phyloP scores from a whole-genome alignment of 768 basidiomycete genomes.

The Collybia mongolica region DNA sequence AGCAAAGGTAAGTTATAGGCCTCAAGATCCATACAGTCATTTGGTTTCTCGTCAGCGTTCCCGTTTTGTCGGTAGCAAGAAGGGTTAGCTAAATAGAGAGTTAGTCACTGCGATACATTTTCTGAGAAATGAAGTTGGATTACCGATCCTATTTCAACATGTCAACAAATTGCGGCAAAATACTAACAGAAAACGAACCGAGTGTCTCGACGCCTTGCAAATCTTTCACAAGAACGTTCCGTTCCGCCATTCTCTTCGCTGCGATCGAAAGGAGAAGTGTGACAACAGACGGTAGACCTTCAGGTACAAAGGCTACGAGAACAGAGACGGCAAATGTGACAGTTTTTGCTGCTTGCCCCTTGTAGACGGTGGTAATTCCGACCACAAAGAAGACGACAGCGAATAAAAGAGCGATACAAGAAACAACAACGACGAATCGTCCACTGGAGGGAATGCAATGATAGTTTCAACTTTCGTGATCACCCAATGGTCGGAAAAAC shows the following conservation, averaged over 20 bases:
- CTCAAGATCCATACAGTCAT: conserved; percentile 49
- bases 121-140: neutral
- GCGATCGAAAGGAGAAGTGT: conserved; percentile 67
- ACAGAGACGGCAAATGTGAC: conserved; percentile 64
- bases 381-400: conserved; percentile 65
- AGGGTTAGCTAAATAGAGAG: conserved; percentile 49
- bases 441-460: conserved; percentile 29
- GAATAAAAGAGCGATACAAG: conserved; percentile 58
- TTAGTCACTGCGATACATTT: conserved; percentile 6
- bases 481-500: conserved; percentile 16
- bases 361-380: conserved; percentile 65
- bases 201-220: conserved; percentile 73
- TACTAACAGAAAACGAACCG: conserved; percentile 35
- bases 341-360: conserved; percentile 55
- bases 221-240: conserved; percentile 73
- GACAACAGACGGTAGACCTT: conserved; percentile 67
- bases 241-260: conserved; percentile 68
- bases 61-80: conserved; percentile 72
- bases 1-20: neutral
- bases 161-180: conserved; percentile 32
- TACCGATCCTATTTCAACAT: conserved; percentile 51
- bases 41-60: conserved; percentile 68
- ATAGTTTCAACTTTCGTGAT: neutral
- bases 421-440: conserved; percentile 62
- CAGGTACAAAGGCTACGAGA: conserved; percentile 60